Evolutionary conservation across 2,329 filamentous ascomycete genomes (phyloP), one percentile per base, ranked within the genome.

Genomic region (Rachicladosporium sp.): DNA sequence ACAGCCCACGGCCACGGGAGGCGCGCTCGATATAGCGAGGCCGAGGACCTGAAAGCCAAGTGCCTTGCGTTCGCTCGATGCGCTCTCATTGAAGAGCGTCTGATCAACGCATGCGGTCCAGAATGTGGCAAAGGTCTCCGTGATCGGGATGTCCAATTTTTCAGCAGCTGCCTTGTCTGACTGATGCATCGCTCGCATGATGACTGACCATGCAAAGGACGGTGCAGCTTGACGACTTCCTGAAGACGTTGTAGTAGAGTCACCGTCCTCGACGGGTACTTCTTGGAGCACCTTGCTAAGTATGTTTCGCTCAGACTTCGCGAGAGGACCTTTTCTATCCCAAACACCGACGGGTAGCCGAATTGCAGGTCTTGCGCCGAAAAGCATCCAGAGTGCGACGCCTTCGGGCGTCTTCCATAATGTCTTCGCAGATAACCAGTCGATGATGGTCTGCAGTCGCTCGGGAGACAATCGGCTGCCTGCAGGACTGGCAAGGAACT

Each of bases 31-130:
- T 3, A 95, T 64, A 50, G 87, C 75, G 53, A 81, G 84, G 51
- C 81, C 78, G 53, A 95, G 85, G 2, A 96, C 73, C 52, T 88
- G 77, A 62, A 96, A 89, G 0, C 91, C 91, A 60, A 86, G 87
- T 53, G 85, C 86, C 61, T 95, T 96, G 41, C 93, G 82, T 50
- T 88, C 85, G 33, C 88, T 78, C 1, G 87, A 93, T 6, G 88
- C 81, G 8, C 73, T 77, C 41, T 80, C 76, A 4, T 84, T 80
- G 57, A 96, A 95, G 3, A 95, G 70, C 6, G 82, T 81, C 56
- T 89, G 83, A 60, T 95, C 88, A 43, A 96, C 80, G 41, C 84
- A 79, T 33, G 85, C 78, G 31, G 75, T 75, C 88, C 89, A 96
- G 56, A 95, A 93, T 35, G 82, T 75, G 35, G 71, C 68, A 55